Conservation (phyloP, 1,139 yeast species). For the Pichia sp. region DNA sequence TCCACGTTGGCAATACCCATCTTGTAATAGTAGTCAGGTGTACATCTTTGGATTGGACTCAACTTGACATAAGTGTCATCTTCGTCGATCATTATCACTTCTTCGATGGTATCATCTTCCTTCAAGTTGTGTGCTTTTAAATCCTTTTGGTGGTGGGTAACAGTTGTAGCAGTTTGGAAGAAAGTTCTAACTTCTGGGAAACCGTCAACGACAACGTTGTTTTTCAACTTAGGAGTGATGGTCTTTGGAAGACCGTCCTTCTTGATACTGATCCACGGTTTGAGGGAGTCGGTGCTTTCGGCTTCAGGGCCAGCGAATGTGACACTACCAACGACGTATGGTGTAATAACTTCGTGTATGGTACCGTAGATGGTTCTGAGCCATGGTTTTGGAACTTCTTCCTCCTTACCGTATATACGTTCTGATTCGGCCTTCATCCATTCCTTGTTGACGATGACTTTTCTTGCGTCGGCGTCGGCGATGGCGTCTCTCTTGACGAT, state of each 20-base stretch:
- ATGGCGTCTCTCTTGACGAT: slow-evolving; percentile 30
- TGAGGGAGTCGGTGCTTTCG: slow-evolving; percentile 59
- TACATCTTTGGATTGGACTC: slow-evolving; percentile 81
- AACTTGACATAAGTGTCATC: slow-evolving; percentile 66
- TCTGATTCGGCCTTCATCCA: slow-evolving; percentile 39
- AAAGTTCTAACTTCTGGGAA: slow-evolving; percentile 75
- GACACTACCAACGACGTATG: slow-evolving; percentile 79
- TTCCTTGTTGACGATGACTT: slow-evolving; percentile 42
- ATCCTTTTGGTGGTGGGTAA: slow-evolving; percentile 54
- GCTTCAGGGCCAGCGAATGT: slow-evolving; percentile 78
- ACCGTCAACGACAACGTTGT: slow-evolving; percentile 64
- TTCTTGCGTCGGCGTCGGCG: slow-evolving; percentile 31
- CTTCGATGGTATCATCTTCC: slow-evolving; percentile 53
- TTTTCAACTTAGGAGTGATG: slow-evolving; percentile 67
- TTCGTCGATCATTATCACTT: slow-evolving; percentile 56
- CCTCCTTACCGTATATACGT: slow-evolving; percentile 29
- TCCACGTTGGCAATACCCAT: slow-evolving; percentile 61
- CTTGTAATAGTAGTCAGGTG: slow-evolving; percentile 68
- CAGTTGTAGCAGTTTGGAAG: slow-evolving; percentile 68
- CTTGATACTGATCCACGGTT: slow-evolving; percentile 80
- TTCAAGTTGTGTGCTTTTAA: slow-evolving; percentile 71
- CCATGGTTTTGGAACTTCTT: slow-evolving; percentile 63
- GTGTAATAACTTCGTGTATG: slow-evolving; percentile 65
- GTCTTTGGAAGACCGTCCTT: slow-evolving; percentile 83
- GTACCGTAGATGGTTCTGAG: slow-evolving; percentile 62